These are phyloP conservation scores for Crithidia bombi DNA, from an alignment of 208 protist species.

Conservation along the genomic window DNA sequence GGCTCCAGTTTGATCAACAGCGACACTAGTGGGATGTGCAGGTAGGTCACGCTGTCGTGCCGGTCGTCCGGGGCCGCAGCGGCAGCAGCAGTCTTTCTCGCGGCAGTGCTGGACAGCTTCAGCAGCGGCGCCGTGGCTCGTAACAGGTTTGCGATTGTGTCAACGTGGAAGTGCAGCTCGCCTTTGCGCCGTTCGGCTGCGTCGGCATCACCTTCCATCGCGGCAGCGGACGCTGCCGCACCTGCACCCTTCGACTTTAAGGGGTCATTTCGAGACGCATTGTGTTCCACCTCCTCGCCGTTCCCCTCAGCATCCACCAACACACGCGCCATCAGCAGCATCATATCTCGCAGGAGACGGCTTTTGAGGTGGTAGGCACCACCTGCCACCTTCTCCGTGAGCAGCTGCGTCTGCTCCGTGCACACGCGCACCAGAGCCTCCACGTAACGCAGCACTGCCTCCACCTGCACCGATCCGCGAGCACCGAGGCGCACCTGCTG, in stretches of 20 bases:
- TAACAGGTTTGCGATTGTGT: conserved; percentile 75
- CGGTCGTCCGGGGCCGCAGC: conserved; percentile 1
- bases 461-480: conserved; percentile 31
- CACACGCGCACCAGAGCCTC: conserved; percentile 56
- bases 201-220: background rate
- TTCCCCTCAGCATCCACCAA: conserved; percentile 47
- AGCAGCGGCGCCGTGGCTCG: conserved; percentile 75
- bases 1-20: conserved; percentile 81
- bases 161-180: conserved; percentile 52
- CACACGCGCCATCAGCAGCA: conserved; percentile 80
- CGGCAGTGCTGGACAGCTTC: conserved; percentile 22
- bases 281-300: too few relatives aligned
- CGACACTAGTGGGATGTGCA: conserved; percentile 86
- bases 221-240: background rate
- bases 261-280: background rate
- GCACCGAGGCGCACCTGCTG: conserved; percentile 23
- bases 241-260: conserved; percentile 6
- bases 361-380: conserved; percentile 52
- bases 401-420: conserved; percentile 52
- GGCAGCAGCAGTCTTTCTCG: conserved; percentile 8
- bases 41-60: conserved; percentile 12
- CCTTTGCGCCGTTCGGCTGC: conserved; percentile 15
- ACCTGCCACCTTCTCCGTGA: conserved; percentile 62
- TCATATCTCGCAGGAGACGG: conserved; percentile 50
- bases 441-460: conserved; percentile 52